Evolutionary conservation across 225 moss, liverwort and hornwort species (phyloP), one percentile per base, ranked within the genome.

Genomic region (Pleurozium schreberi): DNA sequence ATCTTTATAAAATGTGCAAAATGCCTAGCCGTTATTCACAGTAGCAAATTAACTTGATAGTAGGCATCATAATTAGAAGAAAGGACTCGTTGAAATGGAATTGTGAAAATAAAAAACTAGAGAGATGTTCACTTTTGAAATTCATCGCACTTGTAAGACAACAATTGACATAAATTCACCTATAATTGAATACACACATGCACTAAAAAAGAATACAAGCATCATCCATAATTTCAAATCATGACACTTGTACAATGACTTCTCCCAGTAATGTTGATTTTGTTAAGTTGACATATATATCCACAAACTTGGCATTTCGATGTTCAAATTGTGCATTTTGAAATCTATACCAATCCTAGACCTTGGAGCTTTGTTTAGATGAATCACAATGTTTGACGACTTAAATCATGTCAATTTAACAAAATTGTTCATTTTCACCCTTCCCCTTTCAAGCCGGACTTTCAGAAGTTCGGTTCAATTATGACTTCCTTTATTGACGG

Each of bases 61-160:
- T 25, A 38, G 53, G 55, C 38, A 25, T 53, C 3, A 5, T 22
- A 22, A 9, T 0, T 25, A 78, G 20, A 1, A 16, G 2, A n/a
- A 38, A 8, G 16, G 0, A 3, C n/a, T n/a, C 36, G 5, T 23
- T 23, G 22, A 76, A 52, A 14, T 36, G 9, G 14, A 76, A 36
- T 2, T 22, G 0, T 34, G 22, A 76, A 52, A 36, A 8, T 2
- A 22, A 36, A 50, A 53, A 16, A n/a, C 0, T 17, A 0, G 3
- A 26, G 25, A n/a, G 7, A n/a, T 26, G 26, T n/a, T 78, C 1
- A 26, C 7, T n/a, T n/a, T 27, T 0, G 0, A 77, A n/a, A 3
- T 57, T 78, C 17, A 78, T 78, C 5, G 57, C 0, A 17, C 0
- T 26, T 26, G n/a, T 0, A 0, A n/a, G 17, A 26, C 25, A 57